These are phyloP conservation scores for Trypanosoma brucei DNA, from an alignment of 208 protist species.

Conservation along the genomic window DNA sequence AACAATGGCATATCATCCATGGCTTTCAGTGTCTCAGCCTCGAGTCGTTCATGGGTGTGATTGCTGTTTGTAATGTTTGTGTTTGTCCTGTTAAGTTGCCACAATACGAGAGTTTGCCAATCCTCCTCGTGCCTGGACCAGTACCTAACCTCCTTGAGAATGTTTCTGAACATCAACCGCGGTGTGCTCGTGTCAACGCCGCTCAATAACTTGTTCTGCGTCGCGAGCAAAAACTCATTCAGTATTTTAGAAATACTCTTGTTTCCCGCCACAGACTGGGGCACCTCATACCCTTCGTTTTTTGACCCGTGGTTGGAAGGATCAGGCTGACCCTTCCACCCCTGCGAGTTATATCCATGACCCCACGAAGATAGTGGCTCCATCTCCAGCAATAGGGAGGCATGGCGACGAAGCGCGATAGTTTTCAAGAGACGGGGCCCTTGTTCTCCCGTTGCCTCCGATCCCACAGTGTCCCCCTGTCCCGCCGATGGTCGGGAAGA, in stretches of 20 bases:
- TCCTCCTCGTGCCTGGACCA: conserved; percentile 41
- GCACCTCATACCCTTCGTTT: neutral
- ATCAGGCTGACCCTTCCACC: too few relatives aligned
- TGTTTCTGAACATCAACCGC: conserved; percentile 30
- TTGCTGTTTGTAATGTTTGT: neutral
- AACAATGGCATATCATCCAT: conserved; percentile 40
- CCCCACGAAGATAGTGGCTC: conserved; percentile 1
- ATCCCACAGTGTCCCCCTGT: conserved; percentile 8
- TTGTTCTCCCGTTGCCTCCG: neutral
- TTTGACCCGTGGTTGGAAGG: too few relatives aligned
- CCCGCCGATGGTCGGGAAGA: too few relatives aligned
- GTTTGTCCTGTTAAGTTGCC: conserved; percentile 7
- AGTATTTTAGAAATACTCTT: conserved; percentile 17
- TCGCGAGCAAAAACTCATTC: conserved; percentile 12
- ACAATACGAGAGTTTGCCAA: conserved; percentile 45
- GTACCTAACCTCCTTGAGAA: conserved; percentile 38
- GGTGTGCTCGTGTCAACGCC: neutral
- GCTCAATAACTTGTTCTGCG: neutral
- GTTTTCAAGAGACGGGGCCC: conserved; percentile 2
- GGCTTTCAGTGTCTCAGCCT: conserved; percentile 3
- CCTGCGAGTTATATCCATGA: neutral
- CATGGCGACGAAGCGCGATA: conserved; percentile 18
- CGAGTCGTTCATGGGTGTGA: neutral
- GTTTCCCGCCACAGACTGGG: neutral
- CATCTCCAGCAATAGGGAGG: conserved; percentile 7